Evolutionary conservation across 2,329 filamentous ascomycete genomes (phyloP).

Genomic region (Beauveria asiatica): DNA sequence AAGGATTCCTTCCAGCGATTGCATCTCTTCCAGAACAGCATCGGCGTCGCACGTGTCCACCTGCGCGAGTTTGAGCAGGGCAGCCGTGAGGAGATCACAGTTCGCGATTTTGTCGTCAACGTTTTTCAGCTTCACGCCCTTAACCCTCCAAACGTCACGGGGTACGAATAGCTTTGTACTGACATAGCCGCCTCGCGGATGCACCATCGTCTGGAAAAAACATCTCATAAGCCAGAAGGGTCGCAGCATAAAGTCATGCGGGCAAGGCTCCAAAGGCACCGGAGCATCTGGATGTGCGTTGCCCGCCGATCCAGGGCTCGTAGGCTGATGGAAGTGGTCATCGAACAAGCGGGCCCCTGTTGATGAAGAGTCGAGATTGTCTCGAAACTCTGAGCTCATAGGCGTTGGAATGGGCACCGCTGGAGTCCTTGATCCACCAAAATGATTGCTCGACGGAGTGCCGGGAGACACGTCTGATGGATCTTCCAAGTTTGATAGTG

Average conservation of each 20-base stretch:
- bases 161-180: conserved; percentile 89
- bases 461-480: conserved; percentile 59
- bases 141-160: conserved; percentile 86
- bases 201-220: conserved; percentile 83
- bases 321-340: conserved; percentile 64
- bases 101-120: conserved; percentile 90
- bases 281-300: conserved; percentile 56
- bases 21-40: conserved; percentile 88
- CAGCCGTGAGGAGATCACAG: conserved; percentile 84
- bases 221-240: conserved; percentile 98
- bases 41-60: conserved; percentile 89
- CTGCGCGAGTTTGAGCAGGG: conserved; percentile 70
- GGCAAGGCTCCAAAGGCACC: conserved; percentile 80
- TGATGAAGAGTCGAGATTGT: conserved; percentile 47
- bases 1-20: conserved; percentile 73
- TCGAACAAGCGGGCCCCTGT: conserved; percentile 78
- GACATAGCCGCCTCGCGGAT: conserved; percentile 85
- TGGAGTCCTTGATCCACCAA: conserved; percentile 44
- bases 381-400: conserved; percentile 52
- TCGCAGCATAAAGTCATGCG: conserved; percentile 77
- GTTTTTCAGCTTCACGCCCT: conserved; percentile 84
- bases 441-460: conserved; percentile 65
- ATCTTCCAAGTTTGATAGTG: conserved; percentile 52
- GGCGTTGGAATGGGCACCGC: conserved; percentile 60
- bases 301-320: conserved; percentile 56